phyloP scores from a whole-genome alignment of 2,329 filamentous ascomycete species.

The Hypoxylon sp. region DNA sequence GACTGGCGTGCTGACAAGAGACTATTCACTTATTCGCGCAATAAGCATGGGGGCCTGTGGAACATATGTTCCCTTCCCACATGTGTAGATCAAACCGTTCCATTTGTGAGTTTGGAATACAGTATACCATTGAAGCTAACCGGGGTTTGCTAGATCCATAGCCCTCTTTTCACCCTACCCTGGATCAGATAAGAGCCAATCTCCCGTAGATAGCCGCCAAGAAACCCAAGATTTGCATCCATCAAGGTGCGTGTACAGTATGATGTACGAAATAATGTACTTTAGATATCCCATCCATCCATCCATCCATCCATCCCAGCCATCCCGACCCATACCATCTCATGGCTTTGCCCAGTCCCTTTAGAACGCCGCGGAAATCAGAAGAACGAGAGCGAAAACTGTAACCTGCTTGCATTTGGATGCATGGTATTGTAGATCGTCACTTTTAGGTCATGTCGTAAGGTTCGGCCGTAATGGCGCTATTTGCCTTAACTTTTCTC shows the following conservation, averaged over 20 bases:
- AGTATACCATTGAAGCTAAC: slow-evolving; percentile 30
- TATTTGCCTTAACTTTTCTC: slow-evolving; percentile 23
- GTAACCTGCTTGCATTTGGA: slow-evolving; percentile 21
- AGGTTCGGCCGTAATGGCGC: slow-evolving; percentile 16
- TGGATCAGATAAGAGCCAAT: slow-evolving; percentile 34
- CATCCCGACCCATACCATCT: slow-evolving; percentile 20
- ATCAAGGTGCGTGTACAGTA: slow-evolving; percentile 28
- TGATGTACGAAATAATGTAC: slow-evolving; percentile 5
- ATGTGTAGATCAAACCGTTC: slow-evolving; percentile 36
- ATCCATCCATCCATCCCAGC: slow-evolving; percentile 21
- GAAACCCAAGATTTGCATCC: slow-evolving; percentile 28
- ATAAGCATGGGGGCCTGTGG: slow-evolving; percentile 14
- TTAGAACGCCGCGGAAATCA: slow-evolving; percentile 36
- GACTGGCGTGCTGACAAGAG: slow-evolving; percentile 34
- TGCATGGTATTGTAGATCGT: slow-evolving; percentile 38
- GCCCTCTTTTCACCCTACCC: slow-evolving; percentile 10
- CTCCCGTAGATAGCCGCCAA: slow-evolving; percentile 41
- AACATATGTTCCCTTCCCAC: slow-evolving; percentile 29
- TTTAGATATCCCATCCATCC: slow-evolving; percentile 21
- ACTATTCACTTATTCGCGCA: slow-evolving; percentile 41
- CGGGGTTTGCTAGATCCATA: slow-evolving; percentile 7
- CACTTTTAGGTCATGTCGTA: slow-evolving; percentile 37
- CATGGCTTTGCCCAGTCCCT: slow-evolving; percentile 15
- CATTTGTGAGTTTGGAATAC: slow-evolving; percentile 28
- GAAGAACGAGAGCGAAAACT: slow-evolving; percentile 19